These are phyloP conservation scores for Fusarium verrucosum DNA, from an alignment of 2,329 filamentous ascomycete genomes.

Conservation along the genomic window DNA sequence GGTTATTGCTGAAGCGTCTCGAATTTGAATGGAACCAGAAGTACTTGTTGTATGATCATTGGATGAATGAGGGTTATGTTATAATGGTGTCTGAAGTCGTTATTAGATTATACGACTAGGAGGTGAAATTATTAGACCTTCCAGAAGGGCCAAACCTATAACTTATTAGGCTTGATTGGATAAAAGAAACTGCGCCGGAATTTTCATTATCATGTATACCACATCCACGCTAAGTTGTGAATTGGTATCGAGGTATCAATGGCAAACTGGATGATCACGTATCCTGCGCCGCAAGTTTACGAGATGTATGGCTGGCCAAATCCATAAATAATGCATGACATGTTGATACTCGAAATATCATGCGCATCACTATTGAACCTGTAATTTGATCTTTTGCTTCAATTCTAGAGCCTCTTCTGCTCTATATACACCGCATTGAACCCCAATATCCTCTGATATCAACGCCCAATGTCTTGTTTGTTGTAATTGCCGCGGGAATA, in stretches of 20 bases:
- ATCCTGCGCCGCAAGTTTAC: background rate
- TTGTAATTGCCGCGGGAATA: slow-evolving; percentile 21
- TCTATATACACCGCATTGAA: slow-evolving; percentile 38
- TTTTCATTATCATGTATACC: background rate
- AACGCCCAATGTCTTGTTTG: slow-evolving; percentile 6
- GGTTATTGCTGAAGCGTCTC: slow-evolving; percentile 70
- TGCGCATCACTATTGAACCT: background rate
- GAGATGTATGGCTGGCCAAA: background rate
- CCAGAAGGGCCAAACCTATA: background rate
- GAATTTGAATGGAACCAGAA: slow-evolving; percentile 15
- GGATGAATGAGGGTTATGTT: background rate
- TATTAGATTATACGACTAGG: slow-evolving; percentile 2
- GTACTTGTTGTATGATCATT: background rate
- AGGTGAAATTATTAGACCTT: background rate
- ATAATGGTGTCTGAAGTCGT: background rate
- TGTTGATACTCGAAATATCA: background rate
- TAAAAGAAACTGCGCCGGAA: background rate
- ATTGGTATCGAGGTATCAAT: background rate
- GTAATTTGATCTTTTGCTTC: slow-evolving; percentile 15
- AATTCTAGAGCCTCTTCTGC: slow-evolving; percentile 28
- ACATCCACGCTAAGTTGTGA: background rate
- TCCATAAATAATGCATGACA: background rate
- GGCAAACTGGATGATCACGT: background rate
- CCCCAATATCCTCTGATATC: background rate
- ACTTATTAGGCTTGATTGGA: background rate